Base-by-base conservation (phyloP, 768 basidiomycete genomes). In the Kwoniella newhampshirensis region DNA sequence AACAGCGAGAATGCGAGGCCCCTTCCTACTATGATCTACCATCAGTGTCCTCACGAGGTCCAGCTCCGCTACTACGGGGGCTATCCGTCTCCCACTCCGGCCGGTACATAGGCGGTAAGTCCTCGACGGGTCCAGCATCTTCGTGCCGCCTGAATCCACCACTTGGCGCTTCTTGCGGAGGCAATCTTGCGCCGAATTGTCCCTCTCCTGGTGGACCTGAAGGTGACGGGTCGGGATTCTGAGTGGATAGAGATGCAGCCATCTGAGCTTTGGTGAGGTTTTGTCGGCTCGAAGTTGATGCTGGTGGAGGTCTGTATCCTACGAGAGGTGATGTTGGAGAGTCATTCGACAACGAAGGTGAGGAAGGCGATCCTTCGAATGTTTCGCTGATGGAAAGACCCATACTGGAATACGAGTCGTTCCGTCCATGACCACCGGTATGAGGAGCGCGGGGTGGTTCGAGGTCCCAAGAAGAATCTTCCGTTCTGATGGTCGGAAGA, bases 101-200 rank as follows among this genome's bases (percentile, higher is more conserved):
- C 11, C 45, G 41, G 54, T 72, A 72, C 59, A 72, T 37, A 13
- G 70, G 70, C 20, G 70, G 70, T 11, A 72, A 55, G 44, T 72
- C 67, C 45, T 69, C 70, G 3, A 67, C 59, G 15, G 56, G 57
- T 15, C 70, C 70, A 1, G 70, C 70, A 61, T 72, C 70, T 47
- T 69, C 64, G 41, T 72, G 67, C 28, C 59, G 39, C 35, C 60
- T 53, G 47, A 69, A 66, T 17, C 70, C 70, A 18, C 67, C 67
- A 13, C 42, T 28, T 13, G 70, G 70, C 8, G 62, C 59, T 39
- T 59, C 54, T 26, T 55, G 54, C 12, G 65, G 59, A 6, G 63
- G 70, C 28, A 51, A 44, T 30, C 57, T 35, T 11, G 36, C 32
- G 12, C 51, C 51, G n/a, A 44, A 45, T 39, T 52, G 41, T 6